Percentiles rank a stretch among this genome's conserved stretches.
phyloP scores from a whole-genome alignment of 192 early-diverging fungal genomes.

The Lobosporangium transversale region DNA sequence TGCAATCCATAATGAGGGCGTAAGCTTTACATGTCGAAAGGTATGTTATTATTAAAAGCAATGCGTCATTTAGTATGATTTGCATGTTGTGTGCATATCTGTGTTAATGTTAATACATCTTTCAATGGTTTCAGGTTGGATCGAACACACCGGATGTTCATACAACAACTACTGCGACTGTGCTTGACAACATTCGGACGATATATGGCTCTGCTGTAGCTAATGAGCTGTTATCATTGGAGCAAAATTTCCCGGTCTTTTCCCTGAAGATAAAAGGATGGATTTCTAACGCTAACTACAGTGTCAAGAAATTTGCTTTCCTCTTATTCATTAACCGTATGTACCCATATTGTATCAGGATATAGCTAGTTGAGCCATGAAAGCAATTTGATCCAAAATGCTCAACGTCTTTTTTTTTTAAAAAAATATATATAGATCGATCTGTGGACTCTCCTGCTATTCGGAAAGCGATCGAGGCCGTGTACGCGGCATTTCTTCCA shows the following conservation, averaged over 20 bases:
- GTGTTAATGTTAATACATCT: neutral
- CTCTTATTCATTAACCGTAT: constrained; percentile 96
- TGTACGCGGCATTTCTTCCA: constrained; percentile 85
- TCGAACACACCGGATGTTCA: constrained; percentile 81
- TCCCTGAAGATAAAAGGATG: constrained; percentile 78
- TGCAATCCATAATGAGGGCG: constrained; percentile 88
- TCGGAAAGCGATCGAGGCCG: constrained; percentile 81
- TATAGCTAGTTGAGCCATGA: too few species aligned
- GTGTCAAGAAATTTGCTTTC: constrained; percentile 84
- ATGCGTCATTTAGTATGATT: neutral
- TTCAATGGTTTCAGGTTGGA: constrained; percentile 58
- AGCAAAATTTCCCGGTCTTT: constrained; percentile 57
- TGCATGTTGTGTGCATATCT: neutral
- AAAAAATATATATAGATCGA: too few species aligned
- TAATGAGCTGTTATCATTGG: constrained; percentile 78
- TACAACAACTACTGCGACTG: constrained; percentile 68
- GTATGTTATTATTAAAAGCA: constrained; percentile 43
- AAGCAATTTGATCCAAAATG: too few species aligned
- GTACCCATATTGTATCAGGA: too few species aligned
- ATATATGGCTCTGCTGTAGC: constrained; percentile 87
- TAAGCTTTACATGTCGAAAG: constrained; percentile 92
- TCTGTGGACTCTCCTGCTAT: constrained; percentile 86
- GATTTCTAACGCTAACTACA: constrained; percentile 91
- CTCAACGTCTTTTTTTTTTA: too few species aligned
- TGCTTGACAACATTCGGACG: constrained; percentile 81